Base-by-base conservation (phyloP, 352 stramenopile genomes). In the Sclerospora graminicola region DNA sequence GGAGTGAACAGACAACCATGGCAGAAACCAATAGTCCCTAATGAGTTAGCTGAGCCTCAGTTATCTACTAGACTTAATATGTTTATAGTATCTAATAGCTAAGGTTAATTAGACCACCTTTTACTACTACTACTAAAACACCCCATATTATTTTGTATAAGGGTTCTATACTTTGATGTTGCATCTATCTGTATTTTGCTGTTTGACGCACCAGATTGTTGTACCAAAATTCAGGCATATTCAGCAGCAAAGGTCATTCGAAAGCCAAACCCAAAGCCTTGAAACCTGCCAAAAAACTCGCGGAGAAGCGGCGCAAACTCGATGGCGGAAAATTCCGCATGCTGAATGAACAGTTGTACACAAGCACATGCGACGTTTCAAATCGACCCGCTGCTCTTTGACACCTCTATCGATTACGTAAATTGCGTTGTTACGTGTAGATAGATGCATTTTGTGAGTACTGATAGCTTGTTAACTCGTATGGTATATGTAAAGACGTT, bases 301-400 rank as follows among this genome's bases (percentile, higher is more conserved):
- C 68, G 7, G 71, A 84, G 40, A 90, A 97, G 70, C 78, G 88
- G 13, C 77, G 80, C 10, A 82, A 91, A 9, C 69, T 98, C 11
- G 77, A 95, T 32, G 92, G 93, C 21, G 89, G 84, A 38, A 89
- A 97, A 57, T 99, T 99, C 69, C 88, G 96, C 44, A 97, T 96
- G 74, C 78, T 99, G 8, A 99, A 99, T 56, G 96, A 99, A 66
- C 84, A 97, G 57, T 60, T 99, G 11, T 99, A 99, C 68, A 98
- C 94, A 5, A 96, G 65, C 19, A 89, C 87, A n/a, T 51, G 54
- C 78, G 27, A 82, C 84, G 18, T 99, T 99, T 64, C 84, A 93
- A 51, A 42, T 66, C 21, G 81, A 98, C 49, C 96, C 95, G 7
- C 75, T 94, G 40, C 79, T 99, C 45, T 99, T 99, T 4, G 92